Conservation (phyloP, 225 moss, liverwort and hornwort genomes). For the Sphagnum contortum region DNA sequence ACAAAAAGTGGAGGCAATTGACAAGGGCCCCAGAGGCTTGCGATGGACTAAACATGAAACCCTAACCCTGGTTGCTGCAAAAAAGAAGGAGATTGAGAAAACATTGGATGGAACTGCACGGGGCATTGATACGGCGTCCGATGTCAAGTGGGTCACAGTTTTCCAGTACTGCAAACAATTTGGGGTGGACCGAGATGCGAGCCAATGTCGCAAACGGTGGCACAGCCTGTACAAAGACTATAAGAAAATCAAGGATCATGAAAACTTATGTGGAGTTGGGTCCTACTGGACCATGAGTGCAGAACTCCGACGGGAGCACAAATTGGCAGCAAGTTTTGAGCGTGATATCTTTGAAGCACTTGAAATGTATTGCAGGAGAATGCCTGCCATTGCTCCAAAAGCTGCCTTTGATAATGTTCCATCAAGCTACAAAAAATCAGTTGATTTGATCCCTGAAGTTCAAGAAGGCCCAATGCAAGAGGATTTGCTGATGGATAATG, state of each 20-base stretch:
- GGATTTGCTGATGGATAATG: slow-evolving; percentile 25
- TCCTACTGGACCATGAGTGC: slow-evolving; percentile 84
- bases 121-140: slow-evolving; percentile 18
- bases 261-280: slow-evolving; percentile 33
- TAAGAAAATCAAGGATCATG: slow-evolving; percentile 85
- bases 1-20: slow-evolving; percentile 45
- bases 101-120: slow-evolving; percentile 22
- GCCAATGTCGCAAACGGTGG: slow-evolving; percentile 89
- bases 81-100: slow-evolving; percentile 87
- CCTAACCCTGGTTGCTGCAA: slow-evolving; percentile 64
- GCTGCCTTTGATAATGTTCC: slow-evolving; percentile 8
- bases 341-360: slow-evolving; percentile 74
- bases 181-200: slow-evolving; percentile 67
- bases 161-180: slow-evolving; percentile 74
- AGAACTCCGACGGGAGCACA: slow-evolving; percentile 68
- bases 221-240: slow-evolving; percentile 91
- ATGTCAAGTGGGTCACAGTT: slow-evolving; percentile 80
- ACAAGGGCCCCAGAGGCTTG: slow-evolving; percentile 49
- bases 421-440: slow-evolving; percentile 30
- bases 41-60: slow-evolving; percentile 94
- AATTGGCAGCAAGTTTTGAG: slow-evolving; percentile 85
- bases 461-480: slow-evolving; percentile 32
- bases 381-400: slow-evolving; percentile 39
- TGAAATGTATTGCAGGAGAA: slow-evolving; percentile 49
- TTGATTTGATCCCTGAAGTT: slow-evolving; percentile 30